Evolutionary conservation across 2,329 filamentous ascomycete species (phyloP), one percentile per base, ranked within the genome.

Genomic region (Cladosporium sp.): DNA sequence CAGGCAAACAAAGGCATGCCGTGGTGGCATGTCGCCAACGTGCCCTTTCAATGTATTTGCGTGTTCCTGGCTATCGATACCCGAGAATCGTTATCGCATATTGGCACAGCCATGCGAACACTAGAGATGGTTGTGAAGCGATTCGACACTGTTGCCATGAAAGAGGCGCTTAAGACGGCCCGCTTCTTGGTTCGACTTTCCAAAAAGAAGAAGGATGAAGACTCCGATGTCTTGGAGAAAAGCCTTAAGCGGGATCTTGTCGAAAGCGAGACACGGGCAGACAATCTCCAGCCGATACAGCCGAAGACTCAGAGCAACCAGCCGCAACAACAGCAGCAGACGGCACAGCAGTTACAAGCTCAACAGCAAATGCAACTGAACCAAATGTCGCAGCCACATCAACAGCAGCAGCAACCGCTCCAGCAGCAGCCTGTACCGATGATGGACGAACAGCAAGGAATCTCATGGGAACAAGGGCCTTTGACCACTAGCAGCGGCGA

Each of bases 11-110:
- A 65, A 8, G 67, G 68, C 11, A 68, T 69, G 2, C 79, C 79
- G 0, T 83, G 80, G 80, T 80, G 82, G 56, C 79, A 83, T 51
- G 73, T 79, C 40, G 78, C 77, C 22, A 82, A 83, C 43, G 76
- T 82, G 0, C 80, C 80, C 0, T 83, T 83, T 53, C 80, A 82
- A 47, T 73, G 79, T 0, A 70, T 82, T 24, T 82, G 79, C 52
- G 70, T 79, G 0, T 64, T 82, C 4, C 66, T 83, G 1, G 77
- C 76, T 0, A 78, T 82, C 43, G 79, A 83, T 43, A 79, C 70
- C 0, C 69, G 70, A 0, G 68, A 76, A 1, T 76, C 76, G 0
- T 64, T 80, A 0, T 66, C 68, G 0, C 67, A 77, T 50, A 69
- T 83, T 4, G 65, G 67, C 2, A 73, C 78, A 18, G 79, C 78